Evolutionary conservation across 768 basidiomycete genomes (phyloP).

Genomic region (Boletus rubroflammeus): DNA sequence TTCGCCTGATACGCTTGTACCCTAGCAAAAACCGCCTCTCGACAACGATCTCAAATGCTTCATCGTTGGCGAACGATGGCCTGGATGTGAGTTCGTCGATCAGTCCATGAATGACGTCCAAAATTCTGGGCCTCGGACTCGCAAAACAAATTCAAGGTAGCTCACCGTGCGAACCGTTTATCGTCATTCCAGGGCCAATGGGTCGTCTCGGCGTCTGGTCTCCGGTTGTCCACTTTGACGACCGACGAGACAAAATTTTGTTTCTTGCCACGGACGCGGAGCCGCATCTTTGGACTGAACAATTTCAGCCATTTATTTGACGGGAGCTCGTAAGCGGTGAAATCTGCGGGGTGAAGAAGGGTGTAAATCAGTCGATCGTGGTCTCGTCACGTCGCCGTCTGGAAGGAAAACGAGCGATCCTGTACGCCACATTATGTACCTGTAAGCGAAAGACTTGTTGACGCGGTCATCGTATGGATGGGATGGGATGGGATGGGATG

Average conservation of each 20-base stretch:
- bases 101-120: neutral
- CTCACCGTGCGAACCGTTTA: constrained; percentile 2
- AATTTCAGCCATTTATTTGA: constrained; percentile 7
- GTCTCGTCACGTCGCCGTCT: neutral
- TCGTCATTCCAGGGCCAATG: neutral
- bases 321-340: constrained; percentile 9
- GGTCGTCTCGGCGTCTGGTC: neutral
- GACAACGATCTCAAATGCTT: constrained; percentile 5
- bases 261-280: neutral
- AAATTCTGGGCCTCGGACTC: neutral
- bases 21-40: constrained; percentile 8
- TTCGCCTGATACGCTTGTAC: constrained; percentile 13
- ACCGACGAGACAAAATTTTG: constrained; percentile 7
- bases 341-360: constrained; percentile 1
- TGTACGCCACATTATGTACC: neutral
- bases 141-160: no score
- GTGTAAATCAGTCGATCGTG: neutral
- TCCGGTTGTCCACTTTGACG: neutral
- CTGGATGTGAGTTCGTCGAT: neutral
- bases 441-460: neutral
- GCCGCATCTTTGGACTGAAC: constrained; percentile 6
- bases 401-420: neutral
- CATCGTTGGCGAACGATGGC: neutral
- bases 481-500: neutral
- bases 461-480: neutral